Evolutionary conservation across 441 rosid species (phyloP).

Genomic region (Viola pubescens): DNA sequence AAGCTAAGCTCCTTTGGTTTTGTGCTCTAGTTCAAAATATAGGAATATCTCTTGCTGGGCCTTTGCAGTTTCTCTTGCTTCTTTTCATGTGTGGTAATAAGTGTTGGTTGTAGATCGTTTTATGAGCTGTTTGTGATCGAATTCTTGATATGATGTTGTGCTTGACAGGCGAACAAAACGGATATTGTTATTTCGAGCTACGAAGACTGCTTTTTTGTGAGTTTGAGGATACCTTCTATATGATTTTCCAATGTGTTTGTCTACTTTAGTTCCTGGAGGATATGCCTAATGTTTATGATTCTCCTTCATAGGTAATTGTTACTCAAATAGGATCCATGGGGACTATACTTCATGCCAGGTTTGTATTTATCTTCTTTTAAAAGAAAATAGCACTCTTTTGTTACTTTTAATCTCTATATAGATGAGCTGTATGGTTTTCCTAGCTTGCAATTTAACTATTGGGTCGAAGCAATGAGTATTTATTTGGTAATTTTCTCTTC

Average conservation of each 20-base stretch:
- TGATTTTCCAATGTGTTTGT: neutral
- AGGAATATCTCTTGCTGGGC: too few species aligned
- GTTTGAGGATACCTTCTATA: conserved; percentile 18
- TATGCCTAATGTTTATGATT: conserved; percentile 9
- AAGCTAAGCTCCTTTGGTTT: too few species aligned
- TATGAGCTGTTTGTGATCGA: conserved; percentile 11
- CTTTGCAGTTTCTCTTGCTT: neutral
- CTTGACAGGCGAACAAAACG: conserved; percentile 65
- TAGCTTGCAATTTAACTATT: too few species aligned
- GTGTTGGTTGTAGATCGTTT: neutral
- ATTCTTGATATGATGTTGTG: conserved; percentile 3
- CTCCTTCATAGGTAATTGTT: conserved; percentile 57
- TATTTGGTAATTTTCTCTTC: too few species aligned
- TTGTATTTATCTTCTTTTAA: conserved; percentile 9
- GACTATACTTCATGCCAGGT: conserved; percentile 83
- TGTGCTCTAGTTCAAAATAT: too few species aligned
- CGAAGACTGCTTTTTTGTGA: conserved; percentile 75
- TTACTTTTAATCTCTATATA: neutral
- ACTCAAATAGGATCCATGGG: conserved; percentile 91
- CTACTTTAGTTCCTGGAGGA: neutral
- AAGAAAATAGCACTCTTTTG: neutral
- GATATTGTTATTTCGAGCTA: conserved; percentile 63
- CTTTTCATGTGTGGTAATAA: neutral
- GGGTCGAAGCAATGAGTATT: too few species aligned
- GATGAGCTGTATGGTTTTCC: too few species aligned